Base-by-base conservation (phyloP, 2,329 filamentous ascomycete species). In the Colletotrichum tamarilloi region DNA sequence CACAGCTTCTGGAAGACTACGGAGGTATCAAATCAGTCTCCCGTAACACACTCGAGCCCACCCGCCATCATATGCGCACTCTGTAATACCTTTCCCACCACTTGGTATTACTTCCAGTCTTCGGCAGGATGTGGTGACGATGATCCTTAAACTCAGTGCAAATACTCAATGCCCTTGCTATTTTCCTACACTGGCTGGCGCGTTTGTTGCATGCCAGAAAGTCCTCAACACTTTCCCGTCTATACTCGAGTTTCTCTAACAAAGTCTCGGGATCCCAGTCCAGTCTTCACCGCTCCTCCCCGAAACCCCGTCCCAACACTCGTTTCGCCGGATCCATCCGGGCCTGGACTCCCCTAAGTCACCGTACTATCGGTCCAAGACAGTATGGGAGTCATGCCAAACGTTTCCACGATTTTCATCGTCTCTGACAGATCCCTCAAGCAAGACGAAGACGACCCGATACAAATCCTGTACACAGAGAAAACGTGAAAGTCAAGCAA, bases 41-140 rank as follows among this genome's bases (percentile, higher is more conserved):
- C 55, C 70, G 59, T 73, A 55, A 73, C 70, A 73, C 70, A 73
- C 66, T 63, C 59, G 53, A 63, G 59, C 30, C 66, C 53, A 49
- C 42, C 42, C 8, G 42, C 42, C 42, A n/a, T 22, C 42, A n/a
- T 49, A 49, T 49, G 42, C 42, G 42, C 42, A 49, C 42, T 49
- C 7, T 49, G 19, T 49, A 49, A 22, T 49, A 49, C 42, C 8
- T 49, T 22, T 49, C 42, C 42, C 19, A 35, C 11, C 32, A 42
- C 38, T 16, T 42, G 16, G 38, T 42, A 42, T 16, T 16, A 42
- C 16, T 16, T 8, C 6, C 19, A 49, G 42, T 22, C 42, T 49
- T 22, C 19, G 42, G 1, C 8, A 11, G 16, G 42, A 49, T 7
- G 42, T 49, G 19, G 8, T n/a, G 42, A 49, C 19, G 19, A 49